Evolutionary conservation across 2,329 filamentous ascomycete genomes (phyloP), one percentile per base, ranked within the genome.

Genomic region (Eurotiales sp.): DNA sequence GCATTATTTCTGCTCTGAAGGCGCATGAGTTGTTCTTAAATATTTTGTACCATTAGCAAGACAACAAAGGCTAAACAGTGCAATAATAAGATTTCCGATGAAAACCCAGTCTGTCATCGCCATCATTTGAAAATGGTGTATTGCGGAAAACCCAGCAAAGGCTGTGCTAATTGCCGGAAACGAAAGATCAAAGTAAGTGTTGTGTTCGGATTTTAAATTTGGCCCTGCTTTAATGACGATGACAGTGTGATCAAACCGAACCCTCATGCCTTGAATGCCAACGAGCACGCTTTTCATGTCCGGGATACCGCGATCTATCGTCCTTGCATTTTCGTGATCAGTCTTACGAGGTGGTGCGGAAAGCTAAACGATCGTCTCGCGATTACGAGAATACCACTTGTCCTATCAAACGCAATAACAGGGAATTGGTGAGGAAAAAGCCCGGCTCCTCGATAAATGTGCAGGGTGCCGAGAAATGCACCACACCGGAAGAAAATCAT

Each of bases 91-190:
- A n/a, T n/a, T n/a, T n/a, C n/a, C n/a, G n/a, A n/a, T n/a, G n/a
- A n/a, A n/a, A n/a, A n/a, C n/a, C n/a, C n/a, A n/a, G n/a, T n/a
- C n/a, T n/a, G n/a, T n/a, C n/a, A n/a, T n/a, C n/a, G 25, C 5
- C 3, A 8, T 30, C 27, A 45, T 6, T n/a, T 17, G 7, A 32
- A 30, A 15, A 45, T 45, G 42, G 42, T 45, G n/a, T 45, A 45
- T 27, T 45, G 42, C 21, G 42, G 42, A 45, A 45, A 32, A 29
- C 42, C 27, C 14, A 45, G 42, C 29, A 32, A 21, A 32, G 42
- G 42, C n/a, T 45, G 42, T 19, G 42, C 42, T n/a, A 45, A 45
- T 29, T 45, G 42, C 21, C 42, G 42, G n/a, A 45, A 45, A 45
- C 21, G 42, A n/a, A 45, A 45, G 42, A 43, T 43, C 27, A 43